Base-by-base conservation (phyloP, 345 rosid species). In the Dipteronia sinensis region DNA sequence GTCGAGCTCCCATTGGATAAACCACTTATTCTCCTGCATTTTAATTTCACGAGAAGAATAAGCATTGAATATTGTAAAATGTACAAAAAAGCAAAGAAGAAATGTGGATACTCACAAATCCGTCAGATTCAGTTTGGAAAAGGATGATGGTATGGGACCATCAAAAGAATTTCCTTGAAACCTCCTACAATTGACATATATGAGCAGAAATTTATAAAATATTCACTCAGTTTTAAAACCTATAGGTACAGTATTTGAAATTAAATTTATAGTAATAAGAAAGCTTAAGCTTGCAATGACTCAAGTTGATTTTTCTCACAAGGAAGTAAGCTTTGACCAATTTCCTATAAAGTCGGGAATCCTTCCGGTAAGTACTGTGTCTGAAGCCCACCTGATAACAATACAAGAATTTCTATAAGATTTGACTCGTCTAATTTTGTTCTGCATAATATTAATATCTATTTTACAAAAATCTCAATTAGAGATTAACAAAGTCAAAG, bases 311-410 rank as follows among this genome's bases (percentile, higher is more conserved):
- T n/a, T n/a, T 59, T 23, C 92, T 84, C 66, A 93, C 97, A 93
- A 70, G 13, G 59, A 10, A 40, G 5, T 17, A 76, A 93, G 88
- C 56, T 75, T 88, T 70, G 90, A 77, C 93, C 90, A 91, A 69
- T 82, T 88, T 63, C 94, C 98, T 51, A 88, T 86, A 63, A 93
- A 89, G 69, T 82, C 89, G 2, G 98, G 98, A 78, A 94, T 83
- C 42, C 16, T 83, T 71, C 98, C 95, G 5, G 89, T 88, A 67
- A 91, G 83, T 71, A 82, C 82, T 79, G 65, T 83, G 79, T 91
- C 94, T 19, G 88, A 83, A 69, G 88, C 90, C 92, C 87, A 83
- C 78, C 97, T 94, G 89, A 72, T 46, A 74, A 46, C 70, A 46
- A 64, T 4, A 65, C 63, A 20, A 7, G 2, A 16, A 53, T 53